These are phyloP conservation scores for Colletotrichum orchidophilum DNA, from an alignment of 2,329 filamentous ascomycete genomes.

Conservation along the genomic window DNA sequence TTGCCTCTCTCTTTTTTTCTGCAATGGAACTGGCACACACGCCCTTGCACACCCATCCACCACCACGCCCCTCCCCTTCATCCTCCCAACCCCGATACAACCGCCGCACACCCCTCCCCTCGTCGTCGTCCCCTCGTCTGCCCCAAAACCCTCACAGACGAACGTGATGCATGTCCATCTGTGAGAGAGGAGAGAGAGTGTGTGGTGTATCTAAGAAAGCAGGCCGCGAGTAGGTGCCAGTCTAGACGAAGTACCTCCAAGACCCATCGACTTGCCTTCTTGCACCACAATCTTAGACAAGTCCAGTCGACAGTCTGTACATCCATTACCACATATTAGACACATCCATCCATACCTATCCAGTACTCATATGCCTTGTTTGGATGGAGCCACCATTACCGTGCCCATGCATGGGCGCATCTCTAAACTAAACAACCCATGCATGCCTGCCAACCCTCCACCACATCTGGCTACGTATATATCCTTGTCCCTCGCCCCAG, in stretches of 20 bases:
- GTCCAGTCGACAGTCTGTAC: conserved; percentile 10
- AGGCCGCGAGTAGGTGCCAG: conserved; percentile 20
- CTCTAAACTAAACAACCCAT: conserved; percentile 27
- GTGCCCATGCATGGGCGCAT: conserved; percentile 33
- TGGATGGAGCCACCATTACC: conserved; percentile 26
- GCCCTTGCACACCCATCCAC: conserved; percentile 3
- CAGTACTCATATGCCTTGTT: conserved; percentile 29
- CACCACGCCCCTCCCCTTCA: background rate
- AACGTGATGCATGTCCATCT: conserved; percentile 28
- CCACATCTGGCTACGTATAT: conserved; percentile 51
- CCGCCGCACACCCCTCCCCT: conserved; percentile 28
- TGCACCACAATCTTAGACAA: conserved; percentile 31
- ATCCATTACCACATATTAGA: conserved; percentile 28
- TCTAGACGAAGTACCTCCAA: conserved; percentile 28
- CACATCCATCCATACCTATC: conserved; percentile 14
- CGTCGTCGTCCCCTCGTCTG: conserved; percentile 2
- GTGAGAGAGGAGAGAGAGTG: background rate
- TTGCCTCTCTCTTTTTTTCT: conserved; percentile 20
- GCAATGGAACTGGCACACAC: conserved; percentile 18
- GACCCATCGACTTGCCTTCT: conserved; percentile 26
- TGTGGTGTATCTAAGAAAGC: conserved; percentile 28
- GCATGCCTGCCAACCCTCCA: conserved; percentile 22
- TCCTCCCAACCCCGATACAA: conserved; percentile 28
- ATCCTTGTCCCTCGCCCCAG: conserved; percentile 55
- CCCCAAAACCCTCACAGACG: conserved; percentile 26